Conservation (phyloP, 208 protist genomes). For the Kentomonas sorsogonicus region DNA sequence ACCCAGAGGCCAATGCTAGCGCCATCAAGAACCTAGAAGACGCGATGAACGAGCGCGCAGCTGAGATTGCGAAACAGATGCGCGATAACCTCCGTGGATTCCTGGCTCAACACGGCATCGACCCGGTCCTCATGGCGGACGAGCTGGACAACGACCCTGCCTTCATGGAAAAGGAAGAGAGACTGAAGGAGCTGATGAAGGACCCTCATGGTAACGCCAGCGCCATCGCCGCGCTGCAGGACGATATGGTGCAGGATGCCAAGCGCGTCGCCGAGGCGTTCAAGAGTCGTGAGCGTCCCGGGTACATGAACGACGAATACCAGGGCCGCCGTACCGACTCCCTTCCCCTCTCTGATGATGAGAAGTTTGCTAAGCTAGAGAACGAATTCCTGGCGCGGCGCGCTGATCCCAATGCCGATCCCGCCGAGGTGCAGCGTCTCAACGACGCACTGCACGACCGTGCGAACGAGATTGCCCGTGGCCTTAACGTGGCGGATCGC, state of each 20-base stretch:
- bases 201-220: conserved; percentile 25
- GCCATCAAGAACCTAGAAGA: conserved; percentile 28
- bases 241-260: conserved; percentile 27
- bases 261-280: conserved; percentile 9
- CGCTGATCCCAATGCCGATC: conserved; percentile 14
- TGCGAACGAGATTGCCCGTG: conserved; percentile 20
- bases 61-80: conserved; percentile 42
- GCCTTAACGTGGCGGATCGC: conserved; percentile 15
- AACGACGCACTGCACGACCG: conserved; percentile 25
- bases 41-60: conserved; percentile 44
- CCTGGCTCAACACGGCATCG: conserved; percentile 24
- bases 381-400: conserved; percentile 23
- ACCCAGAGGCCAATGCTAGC: conserved; percentile 24
- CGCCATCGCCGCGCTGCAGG: conserved; percentile 31
- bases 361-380: conserved; percentile 35
- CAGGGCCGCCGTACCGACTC: conserved; percentile 24
- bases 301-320: conserved; percentile 32
- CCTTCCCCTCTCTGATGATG: conserved; percentile 36
- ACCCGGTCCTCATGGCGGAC: conserved; percentile 10
- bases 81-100: conserved; percentile 39
- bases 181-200: conserved; percentile 33
- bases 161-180: conserved; percentile 20
- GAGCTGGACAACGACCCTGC: conserved; percentile 29
- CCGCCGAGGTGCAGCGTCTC: conserved; percentile 21
- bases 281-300: conserved; percentile 14